Conservation (phyloP, 2,329 filamentous ascomycete genomes). For the Aspergillus udagawae region DNA sequence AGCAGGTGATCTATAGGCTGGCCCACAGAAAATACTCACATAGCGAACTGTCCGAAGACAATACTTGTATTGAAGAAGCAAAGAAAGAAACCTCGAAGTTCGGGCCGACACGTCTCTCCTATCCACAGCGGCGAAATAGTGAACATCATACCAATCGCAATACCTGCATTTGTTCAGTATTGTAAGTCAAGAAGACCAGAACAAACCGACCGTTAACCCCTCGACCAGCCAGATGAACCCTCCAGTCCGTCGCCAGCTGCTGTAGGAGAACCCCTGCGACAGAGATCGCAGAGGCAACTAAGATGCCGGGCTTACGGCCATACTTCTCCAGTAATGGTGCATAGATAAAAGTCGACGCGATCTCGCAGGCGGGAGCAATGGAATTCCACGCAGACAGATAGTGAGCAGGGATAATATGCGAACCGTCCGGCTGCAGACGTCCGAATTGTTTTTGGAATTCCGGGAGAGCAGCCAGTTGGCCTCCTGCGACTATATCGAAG, state of each 20-base stretch:
- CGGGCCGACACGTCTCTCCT: conserved; percentile 34
- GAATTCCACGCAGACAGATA: conserved; percentile 29
- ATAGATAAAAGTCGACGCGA: conserved; percentile 13
- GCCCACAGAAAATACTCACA: neutral
- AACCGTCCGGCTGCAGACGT: too few species aligned
- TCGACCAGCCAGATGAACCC: conserved; percentile 25
- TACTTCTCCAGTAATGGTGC: conserved; percentile 30
- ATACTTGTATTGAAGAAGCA: conserved; percentile 38
- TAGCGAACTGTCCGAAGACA: conserved; percentile 33
- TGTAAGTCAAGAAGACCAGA: too few species aligned
- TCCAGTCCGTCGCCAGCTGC: conserved; percentile 25
- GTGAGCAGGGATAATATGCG: conserved; percentile 12
- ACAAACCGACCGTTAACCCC: conserved; percentile 5
- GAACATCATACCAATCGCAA: conserved; percentile 36
- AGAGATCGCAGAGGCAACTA: conserved; percentile 23
- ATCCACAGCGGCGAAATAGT: conserved; percentile 38
- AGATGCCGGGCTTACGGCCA: conserved; percentile 29
- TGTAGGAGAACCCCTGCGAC: conserved; percentile 28
- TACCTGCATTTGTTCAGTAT: conserved; percentile 7
- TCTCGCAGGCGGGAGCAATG: conserved; percentile 18
- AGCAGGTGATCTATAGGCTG: too few species aligned
- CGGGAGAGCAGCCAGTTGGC: too few species aligned
- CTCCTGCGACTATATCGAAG: too few species aligned
- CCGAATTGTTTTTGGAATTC: too few species aligned
- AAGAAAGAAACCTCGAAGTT: conserved; percentile 37